Evolutionary conservation across 805 yeast genomes (phyloP).

Genomic region (Barnettozyma californica): DNA sequence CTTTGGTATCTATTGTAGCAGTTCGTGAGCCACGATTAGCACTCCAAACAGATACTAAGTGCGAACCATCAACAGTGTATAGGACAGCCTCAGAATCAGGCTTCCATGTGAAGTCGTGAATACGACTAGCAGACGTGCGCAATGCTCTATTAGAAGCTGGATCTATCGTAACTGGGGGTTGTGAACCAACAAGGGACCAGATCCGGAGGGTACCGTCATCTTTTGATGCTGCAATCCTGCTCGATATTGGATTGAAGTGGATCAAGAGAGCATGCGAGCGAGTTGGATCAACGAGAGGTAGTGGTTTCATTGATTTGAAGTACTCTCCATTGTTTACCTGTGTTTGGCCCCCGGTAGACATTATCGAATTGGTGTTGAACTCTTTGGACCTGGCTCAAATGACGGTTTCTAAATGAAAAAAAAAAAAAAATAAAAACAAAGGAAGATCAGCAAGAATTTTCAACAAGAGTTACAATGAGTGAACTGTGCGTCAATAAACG

Average conservation of each 20-base stretch:
- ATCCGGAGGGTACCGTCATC: conserved; percentile 27
- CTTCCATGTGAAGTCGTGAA: conserved; percentile 19
- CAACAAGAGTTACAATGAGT: not conserved
- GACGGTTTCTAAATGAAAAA: not conserved
- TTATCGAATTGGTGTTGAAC: not conserved
- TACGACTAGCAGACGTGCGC: conserved; percentile 6
- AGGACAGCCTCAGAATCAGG: not conserved
- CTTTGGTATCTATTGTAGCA: conserved; percentile 27
- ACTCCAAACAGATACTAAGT: not conserved
- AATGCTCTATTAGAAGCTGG: conserved; percentile 43
- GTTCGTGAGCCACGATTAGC: conserved; percentile 23
- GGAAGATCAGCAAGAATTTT: not conserved
- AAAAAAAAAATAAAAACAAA: not conserved
- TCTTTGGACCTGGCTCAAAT: not conserved
- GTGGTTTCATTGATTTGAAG: not conserved
- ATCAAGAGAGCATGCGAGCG: conserved; percentile 11
- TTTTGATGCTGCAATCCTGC: conserved; percentile 25
- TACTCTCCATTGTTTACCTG: not conserved
- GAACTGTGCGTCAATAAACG: conserved; percentile 4
- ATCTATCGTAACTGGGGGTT: conserved; percentile 47
- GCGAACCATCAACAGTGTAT: conserved; percentile 2
- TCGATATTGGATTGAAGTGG: conserved; percentile 26
- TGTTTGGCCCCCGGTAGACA: not conserved
- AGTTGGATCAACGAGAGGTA: not conserved
- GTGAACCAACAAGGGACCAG: conserved; percentile 25